A percentile compares a stretch with the other conserved stretches of the same genome.
These are phyloP conservation scores for Trichomonas gallinae DNA, from an alignment of 208 protist genomes.

Conservation along the genomic window DNA sequence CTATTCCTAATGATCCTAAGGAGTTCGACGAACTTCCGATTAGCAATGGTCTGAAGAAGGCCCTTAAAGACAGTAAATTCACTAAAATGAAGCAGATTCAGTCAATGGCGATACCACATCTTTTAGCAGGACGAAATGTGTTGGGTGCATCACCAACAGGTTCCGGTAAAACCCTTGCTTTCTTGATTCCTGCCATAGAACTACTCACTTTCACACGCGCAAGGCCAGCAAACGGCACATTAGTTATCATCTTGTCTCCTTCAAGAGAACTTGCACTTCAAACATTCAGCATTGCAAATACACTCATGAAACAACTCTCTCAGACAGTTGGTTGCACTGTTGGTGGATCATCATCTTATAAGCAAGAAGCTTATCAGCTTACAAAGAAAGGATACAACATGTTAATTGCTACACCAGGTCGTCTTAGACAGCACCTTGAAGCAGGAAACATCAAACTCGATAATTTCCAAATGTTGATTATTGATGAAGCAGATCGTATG, in stretches of 20 bases:
- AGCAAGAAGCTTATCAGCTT: conserved; percentile 61
- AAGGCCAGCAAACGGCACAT: conserved; percentile 69
- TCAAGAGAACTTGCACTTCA: conserved; percentile 91
- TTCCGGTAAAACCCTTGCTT: conserved; percentile 92
- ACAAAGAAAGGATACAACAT: conserved; percentile 81
- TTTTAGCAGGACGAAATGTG: conserved; percentile 80
- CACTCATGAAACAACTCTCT: conserved; percentile 42
- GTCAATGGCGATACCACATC: conserved; percentile 67
- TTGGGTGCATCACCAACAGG: conserved; percentile 93
- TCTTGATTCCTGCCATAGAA: conserved; percentile 85
- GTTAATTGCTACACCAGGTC: conserved; percentile 89
- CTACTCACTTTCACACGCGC: conserved; percentile 65
- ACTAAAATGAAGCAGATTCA: conserved; percentile 85
- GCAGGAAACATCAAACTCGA: conserved; percentile 45
- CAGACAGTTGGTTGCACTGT: conserved; percentile 82
- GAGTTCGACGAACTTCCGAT: not conserved
- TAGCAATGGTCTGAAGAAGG: not conserved
- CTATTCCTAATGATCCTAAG: not conserved
- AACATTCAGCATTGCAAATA: conserved; percentile 91
- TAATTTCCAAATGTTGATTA: conserved; percentile 48
- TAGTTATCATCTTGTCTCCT: conserved; percentile 86
- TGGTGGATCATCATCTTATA: conserved; percentile 78
- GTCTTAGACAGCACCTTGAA: conserved; percentile 93
- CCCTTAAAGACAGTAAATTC: conserved; percentile 54
- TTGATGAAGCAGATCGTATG: conserved; percentile 94